Conservation (phyloP, 2,329 filamentous ascomycete genomes). For the Pseudofabraea citricarpa region DNA sequence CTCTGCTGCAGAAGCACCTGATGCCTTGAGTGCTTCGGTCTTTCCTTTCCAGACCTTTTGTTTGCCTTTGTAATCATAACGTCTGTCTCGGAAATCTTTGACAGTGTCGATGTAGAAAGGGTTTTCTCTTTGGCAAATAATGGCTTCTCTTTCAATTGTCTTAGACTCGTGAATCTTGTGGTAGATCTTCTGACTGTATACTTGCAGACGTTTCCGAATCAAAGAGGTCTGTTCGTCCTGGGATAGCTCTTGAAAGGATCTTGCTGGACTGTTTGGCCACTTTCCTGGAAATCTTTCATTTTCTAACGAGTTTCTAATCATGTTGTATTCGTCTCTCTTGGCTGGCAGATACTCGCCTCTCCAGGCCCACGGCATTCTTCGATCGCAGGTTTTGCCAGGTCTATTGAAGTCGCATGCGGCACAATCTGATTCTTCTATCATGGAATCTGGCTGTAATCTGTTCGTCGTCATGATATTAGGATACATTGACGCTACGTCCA, state of each 20-base stretch:
- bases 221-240: conserved; percentile 76
- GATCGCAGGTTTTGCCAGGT: conserved; percentile 94
- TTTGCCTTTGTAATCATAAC: conserved; percentile 97
- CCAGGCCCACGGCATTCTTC: conserved; percentile 94
- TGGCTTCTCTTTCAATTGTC: conserved; percentile 89
- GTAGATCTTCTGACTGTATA: conserved; percentile 98
- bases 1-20: conserved; percentile 70
- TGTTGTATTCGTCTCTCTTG: conserved; percentile 98
- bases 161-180: conserved; percentile 97
- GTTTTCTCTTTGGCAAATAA: conserved; percentile 97
- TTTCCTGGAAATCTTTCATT: conserved; percentile 90
- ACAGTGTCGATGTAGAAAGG: conserved; percentile 98
- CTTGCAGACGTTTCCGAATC: conserved; percentile 80
- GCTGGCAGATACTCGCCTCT: conserved; percentile 95
- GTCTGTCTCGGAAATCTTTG: conserved; percentile 89
- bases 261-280: conserved; percentile 60
- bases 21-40: conserved; percentile 77
- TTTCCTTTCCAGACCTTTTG: conserved; percentile 99
- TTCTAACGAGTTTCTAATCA: conserved; percentile 88
- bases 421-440: conserved; percentile 94
- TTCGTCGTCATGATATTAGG: conserved; percentile 99
- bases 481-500: conserved; percentile 99
- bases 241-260: conserved; percentile 76
- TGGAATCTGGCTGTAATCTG: conserved; percentile 94
- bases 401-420: conserved; percentile 98